Percentiles rank a stretch among this genome's conserved stretches.
phyloP scores from a whole-genome alignment of 345 rosid genomes.

The Ailanthus altissimus region DNA sequence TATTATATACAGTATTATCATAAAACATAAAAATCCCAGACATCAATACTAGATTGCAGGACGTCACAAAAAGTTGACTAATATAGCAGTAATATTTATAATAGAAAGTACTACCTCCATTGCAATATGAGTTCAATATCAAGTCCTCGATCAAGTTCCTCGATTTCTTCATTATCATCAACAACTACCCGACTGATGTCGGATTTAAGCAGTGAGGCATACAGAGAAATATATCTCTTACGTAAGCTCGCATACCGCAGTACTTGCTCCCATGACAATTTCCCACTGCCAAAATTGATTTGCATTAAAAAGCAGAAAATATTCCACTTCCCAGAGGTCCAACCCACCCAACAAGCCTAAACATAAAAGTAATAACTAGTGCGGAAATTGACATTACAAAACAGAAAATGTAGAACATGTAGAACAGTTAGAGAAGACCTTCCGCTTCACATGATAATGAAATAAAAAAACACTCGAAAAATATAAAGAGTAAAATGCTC shows the following conservation, averaged over 20 bases:
- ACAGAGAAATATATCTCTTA: constrained; percentile 80
- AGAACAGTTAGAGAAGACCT: neutral
- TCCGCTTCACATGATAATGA: neutral
- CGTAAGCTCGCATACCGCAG: constrained; percentile 72
- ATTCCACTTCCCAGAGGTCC: neutral
- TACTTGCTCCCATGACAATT: constrained; percentile 89
- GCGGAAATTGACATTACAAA: neutral
- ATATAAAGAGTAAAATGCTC: neutral
- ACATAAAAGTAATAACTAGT: neutral
- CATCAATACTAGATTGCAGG: neutral
- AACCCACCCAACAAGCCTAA: constrained; percentile 8
- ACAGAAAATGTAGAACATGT: neutral
- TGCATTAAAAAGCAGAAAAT: neutral
- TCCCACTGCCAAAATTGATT: constrained; percentile 74
- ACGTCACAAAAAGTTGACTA: neutral
- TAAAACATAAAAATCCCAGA: neutral
- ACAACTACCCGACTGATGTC: constrained; percentile 58
- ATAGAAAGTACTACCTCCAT: constrained; percentile 72
- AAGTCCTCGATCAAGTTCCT: constrained; percentile 82
- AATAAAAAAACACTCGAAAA: neutral
- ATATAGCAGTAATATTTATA: neutral
- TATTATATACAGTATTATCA: neutral
- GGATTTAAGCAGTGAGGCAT: constrained; percentile 87
- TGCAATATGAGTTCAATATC: constrained; percentile 89
- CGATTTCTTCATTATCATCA: constrained; percentile 79